These are phyloP conservation scores for Stachybotrys chlorohalonatus DNA, from an alignment of 2,329 filamentous ascomycete species.

Conservation along the genomic window DNA sequence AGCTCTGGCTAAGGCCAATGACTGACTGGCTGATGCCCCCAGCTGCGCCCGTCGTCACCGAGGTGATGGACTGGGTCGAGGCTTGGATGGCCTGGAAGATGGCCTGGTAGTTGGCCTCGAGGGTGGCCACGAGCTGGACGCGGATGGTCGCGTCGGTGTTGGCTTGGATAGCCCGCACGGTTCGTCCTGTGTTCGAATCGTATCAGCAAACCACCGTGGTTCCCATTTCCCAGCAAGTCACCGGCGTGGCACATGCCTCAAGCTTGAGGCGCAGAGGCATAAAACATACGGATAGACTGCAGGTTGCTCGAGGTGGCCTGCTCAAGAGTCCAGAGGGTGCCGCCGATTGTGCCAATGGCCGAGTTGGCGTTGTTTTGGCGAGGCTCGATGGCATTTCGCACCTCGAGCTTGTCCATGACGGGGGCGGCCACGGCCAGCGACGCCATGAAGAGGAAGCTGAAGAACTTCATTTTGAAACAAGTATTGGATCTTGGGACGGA, in stretches of 20 bases:
- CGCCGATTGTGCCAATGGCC: neutral
- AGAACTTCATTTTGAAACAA: neutral
- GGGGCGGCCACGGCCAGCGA: neutral
- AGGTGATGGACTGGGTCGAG: neutral
- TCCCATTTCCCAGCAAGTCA: too few species aligned
- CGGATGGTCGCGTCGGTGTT: neutral
- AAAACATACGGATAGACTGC: neutral
- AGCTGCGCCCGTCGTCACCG: neutral
- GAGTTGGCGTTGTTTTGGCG: neutral
- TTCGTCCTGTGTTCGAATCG: neutral
- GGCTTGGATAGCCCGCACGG: neutral
- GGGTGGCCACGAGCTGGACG: neutral
- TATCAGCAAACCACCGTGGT: too few species aligned
- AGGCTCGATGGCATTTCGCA: neutral
- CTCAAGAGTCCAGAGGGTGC: neutral
- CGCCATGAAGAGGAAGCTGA: neutral
- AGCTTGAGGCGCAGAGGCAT: too few species aligned
- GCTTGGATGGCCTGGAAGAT: neutral
- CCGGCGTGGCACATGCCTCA: too few species aligned
- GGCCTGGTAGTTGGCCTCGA: neutral
- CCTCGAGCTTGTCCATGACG: neutral
- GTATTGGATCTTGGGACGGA: neutral
- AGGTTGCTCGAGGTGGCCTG: neutral
- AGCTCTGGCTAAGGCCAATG: neutral
- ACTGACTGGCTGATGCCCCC: neutral